Evolutionary conservation across 192 early-diverging fungal genomes (phyloP).

Genomic region (Haplosporangium gracile): DNA sequence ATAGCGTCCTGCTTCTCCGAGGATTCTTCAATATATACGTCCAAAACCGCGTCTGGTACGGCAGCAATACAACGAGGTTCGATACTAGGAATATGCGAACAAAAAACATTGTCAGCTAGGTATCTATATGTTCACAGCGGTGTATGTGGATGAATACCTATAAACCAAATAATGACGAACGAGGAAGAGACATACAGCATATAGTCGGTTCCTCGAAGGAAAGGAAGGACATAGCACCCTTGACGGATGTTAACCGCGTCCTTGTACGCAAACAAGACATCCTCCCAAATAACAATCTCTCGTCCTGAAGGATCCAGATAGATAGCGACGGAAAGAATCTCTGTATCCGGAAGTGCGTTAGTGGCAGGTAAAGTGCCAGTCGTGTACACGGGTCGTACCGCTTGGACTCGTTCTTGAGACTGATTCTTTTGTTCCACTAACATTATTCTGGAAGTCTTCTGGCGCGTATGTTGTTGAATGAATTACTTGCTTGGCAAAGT

Average conservation of each 20-base stretch:
- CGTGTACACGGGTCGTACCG: background rate
- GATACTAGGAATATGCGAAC: background rate
- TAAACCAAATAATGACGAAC: background rate
- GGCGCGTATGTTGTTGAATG: background rate
- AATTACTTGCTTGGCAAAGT: too few relatives aligned
- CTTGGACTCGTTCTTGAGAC: background rate
- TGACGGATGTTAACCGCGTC: background rate
- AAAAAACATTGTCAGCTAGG: background rate
- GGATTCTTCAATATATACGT: background rate
- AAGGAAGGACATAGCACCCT: background rate
- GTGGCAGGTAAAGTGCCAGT: background rate
- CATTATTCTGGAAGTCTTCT: background rate
- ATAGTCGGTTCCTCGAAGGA: background rate
- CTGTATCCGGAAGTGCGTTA: background rate
- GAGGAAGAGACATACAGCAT: background rate
- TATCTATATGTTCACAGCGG: background rate
- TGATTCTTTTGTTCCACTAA: background rate
- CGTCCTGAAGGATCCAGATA: background rate
- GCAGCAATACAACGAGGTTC: background rate
- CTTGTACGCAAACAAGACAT: background rate
- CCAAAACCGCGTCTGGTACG: too few relatives aligned
- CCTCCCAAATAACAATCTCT: background rate
- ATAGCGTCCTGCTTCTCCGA: background rate
- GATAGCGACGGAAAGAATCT: background rate
- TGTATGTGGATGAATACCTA: background rate